Conservation (phyloP, 75 land plant species). For the Adiantum capillusveneris region DNA sequence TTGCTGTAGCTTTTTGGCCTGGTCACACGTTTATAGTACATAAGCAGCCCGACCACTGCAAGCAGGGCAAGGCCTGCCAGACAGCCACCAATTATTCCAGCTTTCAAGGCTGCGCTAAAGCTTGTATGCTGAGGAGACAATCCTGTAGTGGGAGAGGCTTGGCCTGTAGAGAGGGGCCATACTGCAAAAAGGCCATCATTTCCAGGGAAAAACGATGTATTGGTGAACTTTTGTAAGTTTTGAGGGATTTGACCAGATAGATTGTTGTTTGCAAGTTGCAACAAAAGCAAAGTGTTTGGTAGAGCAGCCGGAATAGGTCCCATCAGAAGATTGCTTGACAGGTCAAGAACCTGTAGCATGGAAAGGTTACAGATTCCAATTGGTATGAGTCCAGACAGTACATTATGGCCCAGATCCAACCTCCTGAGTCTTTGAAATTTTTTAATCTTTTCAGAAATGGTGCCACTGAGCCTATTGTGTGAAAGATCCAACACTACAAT, state of each 20-base stretch:
- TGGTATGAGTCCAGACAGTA: constrained; percentile 64
- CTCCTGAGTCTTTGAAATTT: constrained; percentile 32
- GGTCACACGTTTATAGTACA: no score
- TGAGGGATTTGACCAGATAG: constrained; percentile 71
- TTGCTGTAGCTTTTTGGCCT: no score
- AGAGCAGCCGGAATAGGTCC: constrained; percentile 70
- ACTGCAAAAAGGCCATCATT: constrained; percentile 33
- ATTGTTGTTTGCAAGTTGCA: constrained; percentile 76
- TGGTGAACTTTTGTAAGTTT: constrained; percentile 62
- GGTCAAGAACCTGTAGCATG: constrained; percentile 51
- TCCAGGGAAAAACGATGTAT: constrained; percentile 85
- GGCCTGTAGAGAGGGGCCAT: no score
- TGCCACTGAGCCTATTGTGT: constrained; percentile 52
- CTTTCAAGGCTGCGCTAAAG: no score
- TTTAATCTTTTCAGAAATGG: constrained; percentile 52
- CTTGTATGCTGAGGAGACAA: no score
- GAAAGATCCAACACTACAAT: constrained; percentile 69
- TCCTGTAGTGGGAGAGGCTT: neutral
- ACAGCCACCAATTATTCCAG: no score
- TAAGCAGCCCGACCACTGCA: no score
- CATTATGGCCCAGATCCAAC: constrained; percentile 55
- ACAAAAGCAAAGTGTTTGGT: constrained; percentile 34
- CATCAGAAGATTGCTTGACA: constrained; percentile 65
- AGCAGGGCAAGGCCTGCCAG: no score
- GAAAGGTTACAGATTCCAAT: constrained; percentile 38